Conservation (phyloP, 2,329 filamentous ascomycete genomes). For the Thermomyces lanuginosus region DNA sequence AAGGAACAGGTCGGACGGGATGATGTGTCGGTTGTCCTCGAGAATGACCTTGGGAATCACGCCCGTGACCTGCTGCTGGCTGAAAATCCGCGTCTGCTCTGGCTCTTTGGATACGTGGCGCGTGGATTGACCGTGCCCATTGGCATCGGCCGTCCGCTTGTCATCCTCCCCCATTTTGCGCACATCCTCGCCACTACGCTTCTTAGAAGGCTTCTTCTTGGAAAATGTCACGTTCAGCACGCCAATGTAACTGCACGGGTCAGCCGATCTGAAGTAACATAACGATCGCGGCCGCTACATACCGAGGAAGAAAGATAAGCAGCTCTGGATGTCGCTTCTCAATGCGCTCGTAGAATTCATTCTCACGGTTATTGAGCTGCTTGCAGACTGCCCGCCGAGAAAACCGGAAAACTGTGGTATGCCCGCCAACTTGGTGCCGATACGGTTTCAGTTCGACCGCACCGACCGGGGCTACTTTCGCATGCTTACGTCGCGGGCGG, state of each 20-base stretch:
- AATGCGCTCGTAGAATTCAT: slow-evolving; percentile 95
- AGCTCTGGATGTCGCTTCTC: slow-evolving; percentile 82
- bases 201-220: slow-evolving; percentile 51
- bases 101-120: slow-evolving; percentile 3
- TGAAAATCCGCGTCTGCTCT: slow-evolving; percentile 39
- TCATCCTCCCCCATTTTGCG: too few species aligned
- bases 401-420: slow-evolving; percentile 92
- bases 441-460: slow-evolving; percentile 95
- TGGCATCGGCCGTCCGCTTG: slow-evolving; percentile 8
- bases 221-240: slow-evolving; percentile 93
- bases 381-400: slow-evolving; percentile 93
- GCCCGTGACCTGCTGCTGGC: slow-evolving; percentile 59
- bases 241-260: slow-evolving; percentile 62
- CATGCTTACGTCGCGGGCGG: slow-evolving; percentile 15
- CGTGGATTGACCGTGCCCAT: slow-evolving; percentile 2
- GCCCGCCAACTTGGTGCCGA: slow-evolving; percentile 90
- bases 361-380: slow-evolving; percentile 92
- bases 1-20: slow-evolving; percentile 67
- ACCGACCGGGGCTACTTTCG: slow-evolving; percentile 45
- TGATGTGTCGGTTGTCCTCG: slow-evolving; percentile 84
- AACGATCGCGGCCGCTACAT: slow-evolving; percentile 27
- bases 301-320: slow-evolving; percentile 73
- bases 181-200: slow-evolving; percentile 14
- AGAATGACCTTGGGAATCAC: slow-evolving; percentile 81
- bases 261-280: not conserved